phyloP scores from a whole-genome alignment of 2,329 filamentous ascomycete species.

The Calonectria ilicicola region DNA sequence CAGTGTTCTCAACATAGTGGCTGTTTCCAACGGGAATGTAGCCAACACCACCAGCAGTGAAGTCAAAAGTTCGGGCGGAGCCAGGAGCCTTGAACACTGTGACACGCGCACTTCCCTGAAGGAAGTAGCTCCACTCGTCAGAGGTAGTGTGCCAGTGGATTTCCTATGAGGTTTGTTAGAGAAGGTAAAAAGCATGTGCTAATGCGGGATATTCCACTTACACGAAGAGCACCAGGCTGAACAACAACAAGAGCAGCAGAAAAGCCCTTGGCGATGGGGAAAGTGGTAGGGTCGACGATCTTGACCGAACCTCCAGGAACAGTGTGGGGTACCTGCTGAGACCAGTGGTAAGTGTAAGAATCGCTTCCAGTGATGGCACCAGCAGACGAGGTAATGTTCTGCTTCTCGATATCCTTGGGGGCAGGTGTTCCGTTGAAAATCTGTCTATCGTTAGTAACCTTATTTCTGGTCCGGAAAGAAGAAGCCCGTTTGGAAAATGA shows the following conservation, averaged over 20 bases:
- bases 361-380: not conserved
- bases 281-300: slow-evolving; percentile 13
- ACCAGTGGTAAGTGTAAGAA: slow-evolving; percentile 18
- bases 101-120: slow-evolving; percentile 8
- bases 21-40: slow-evolving; percentile 17
- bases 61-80: slow-evolving; percentile 13
- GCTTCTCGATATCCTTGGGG: slow-evolving; percentile 16
- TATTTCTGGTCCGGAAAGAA: not conserved
- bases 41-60: slow-evolving; percentile 10
- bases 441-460: not conserved
- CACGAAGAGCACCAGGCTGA: slow-evolving; percentile 9
- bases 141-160: slow-evolving; percentile 17
- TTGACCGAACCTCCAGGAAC: slow-evolving; percentile 17
- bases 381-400: slow-evolving; percentile 5
- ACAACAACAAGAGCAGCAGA: slow-evolving; percentile 12
- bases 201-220: not conserved
- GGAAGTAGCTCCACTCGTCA: slow-evolving; percentile 17
- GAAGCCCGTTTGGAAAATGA: not conserved
- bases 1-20: slow-evolving; percentile 16
- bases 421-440: slow-evolving; percentile 16
- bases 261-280: slow-evolving; percentile 8
- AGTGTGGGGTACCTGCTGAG: slow-evolving; percentile 3
- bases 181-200: not conserved
- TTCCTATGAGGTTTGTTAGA: not conserved
- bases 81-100: slow-evolving; percentile 13